Base-by-base conservation (phyloP, 129 eudicot species). In the Flaveria linearis region DNA sequence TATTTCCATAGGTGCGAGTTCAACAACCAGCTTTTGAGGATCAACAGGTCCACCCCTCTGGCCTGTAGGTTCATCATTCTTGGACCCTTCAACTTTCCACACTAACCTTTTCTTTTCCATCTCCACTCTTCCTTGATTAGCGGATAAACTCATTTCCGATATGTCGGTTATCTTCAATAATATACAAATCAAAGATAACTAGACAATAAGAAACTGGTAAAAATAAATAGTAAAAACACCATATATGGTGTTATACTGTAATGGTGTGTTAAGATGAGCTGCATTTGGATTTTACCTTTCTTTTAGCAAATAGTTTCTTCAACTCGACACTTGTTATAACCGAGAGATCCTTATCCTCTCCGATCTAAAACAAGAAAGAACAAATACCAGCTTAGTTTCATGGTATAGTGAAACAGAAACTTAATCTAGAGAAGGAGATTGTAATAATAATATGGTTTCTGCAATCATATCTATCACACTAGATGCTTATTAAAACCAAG, bases 341-440 rank as follows among this genome's bases (percentile, higher is more conserved):
- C 9, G 98, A 92, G 8, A 90, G 88, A 73, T 92, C 96, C 82
- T 90, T 86, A 82, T 88, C 98, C 87, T 92, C 98, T 77, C 87
- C 96, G n/a, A 82, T 76, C 98, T 92, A 77, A 26, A 71, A 78
- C 81, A 43, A 61, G 26, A 74, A 64, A 46, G 16, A 58, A 23
- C 26, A 68, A 47, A 79, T 15, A 47, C 33, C 47, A 60, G 58
- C 11, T 69, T 64, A 77, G 76, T 28, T 74, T 23, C 43, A 73
- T 26, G 28, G 56, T 60, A 61, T 22, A 13, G 71, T n/a, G 22
- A 33, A 71, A 71, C 39, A 41, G 8, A 68, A 58, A 17, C 83
- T 20, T 56, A 14, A 52, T 50, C 58, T 52, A 15, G 58, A 52
- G 23, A 7, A 52, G 58, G 39, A 33, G 39, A 33, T 33, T 33